These are phyloP conservation scores for Trichoderma sp. DNA, from an alignment of 2,329 filamentous ascomycete genomes.

Conservation along the genomic window DNA sequence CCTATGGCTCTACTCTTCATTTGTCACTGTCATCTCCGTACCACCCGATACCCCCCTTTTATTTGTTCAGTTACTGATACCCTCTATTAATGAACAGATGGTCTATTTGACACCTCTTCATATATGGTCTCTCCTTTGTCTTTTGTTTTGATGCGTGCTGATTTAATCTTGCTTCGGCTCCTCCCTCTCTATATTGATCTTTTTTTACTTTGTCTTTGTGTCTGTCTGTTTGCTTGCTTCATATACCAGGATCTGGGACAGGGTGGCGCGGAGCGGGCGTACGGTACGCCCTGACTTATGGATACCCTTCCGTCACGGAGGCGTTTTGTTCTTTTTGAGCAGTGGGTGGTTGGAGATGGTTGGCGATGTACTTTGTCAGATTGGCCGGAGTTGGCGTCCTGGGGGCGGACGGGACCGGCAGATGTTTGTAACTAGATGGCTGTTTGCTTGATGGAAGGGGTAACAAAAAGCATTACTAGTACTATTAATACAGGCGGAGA, in stretches of 20 bases:
- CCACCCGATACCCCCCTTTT: conserved; percentile 10
- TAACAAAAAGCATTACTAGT: neutral
- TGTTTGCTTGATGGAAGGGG: neutral
- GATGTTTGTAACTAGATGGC: neutral
- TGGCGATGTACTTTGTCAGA: neutral
- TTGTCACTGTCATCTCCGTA: neutral
- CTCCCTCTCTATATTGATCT: neutral
- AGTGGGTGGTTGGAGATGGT: neutral
- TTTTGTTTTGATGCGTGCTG: neutral
- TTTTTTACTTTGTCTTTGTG: neutral
- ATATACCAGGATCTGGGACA: conserved; percentile 19
- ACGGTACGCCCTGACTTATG: conserved; percentile 15
- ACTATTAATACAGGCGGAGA: neutral
- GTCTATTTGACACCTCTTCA: neutral
- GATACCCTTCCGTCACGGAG: conserved; percentile 18
- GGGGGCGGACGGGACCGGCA: neutral
- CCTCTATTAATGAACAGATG: conserved; percentile 14
- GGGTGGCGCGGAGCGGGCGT: conserved; percentile 21
- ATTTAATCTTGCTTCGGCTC: neutral
- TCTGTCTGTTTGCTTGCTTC: conserved; percentile 13
- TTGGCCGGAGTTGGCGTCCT: neutral
- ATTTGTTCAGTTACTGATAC: conserved; percentile 3
- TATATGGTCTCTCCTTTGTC: conserved; percentile 17
- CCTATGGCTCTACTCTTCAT: neutral
- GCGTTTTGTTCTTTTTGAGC: conserved; percentile 16